phyloP scores from a whole-genome alignment of 352 stramenopile genomes.

The Pythium sukuiense region DNA sequence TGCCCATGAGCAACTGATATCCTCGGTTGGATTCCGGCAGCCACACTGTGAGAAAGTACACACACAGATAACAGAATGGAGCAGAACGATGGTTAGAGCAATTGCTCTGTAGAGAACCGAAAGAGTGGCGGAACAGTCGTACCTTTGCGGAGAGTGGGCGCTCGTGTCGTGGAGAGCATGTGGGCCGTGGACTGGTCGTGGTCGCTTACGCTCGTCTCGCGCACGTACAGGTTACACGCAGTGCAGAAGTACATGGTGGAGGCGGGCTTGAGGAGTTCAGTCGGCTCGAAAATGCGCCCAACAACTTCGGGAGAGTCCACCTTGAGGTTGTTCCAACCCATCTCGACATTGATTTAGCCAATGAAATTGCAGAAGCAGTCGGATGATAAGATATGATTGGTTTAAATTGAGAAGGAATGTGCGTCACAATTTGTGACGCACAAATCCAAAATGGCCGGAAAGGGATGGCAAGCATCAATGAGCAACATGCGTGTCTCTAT shows the following conservation, averaged over 20 bases:
- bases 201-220: constrained; percentile 45
- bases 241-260: constrained; percentile 59
- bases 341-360: constrained; percentile 2
- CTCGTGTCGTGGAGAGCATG: constrained; percentile 44
- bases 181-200: constrained; percentile 59
- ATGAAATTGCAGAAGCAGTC: background rate
- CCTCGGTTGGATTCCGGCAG: constrained; percentile 67
- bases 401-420: constrained; percentile 1
- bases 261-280: background rate
- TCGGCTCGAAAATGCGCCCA: background rate
- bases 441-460: background rate
- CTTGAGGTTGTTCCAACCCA: constrained; percentile 1
- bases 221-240: constrained; percentile 61
- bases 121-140: background rate
- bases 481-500: no score
- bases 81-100: background rate
- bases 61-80: background rate
- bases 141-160: constrained; percentile 54
- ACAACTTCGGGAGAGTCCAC: background rate
- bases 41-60: constrained; percentile 40
- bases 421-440: constrained; percentile 5
- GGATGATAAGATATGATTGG: constrained; percentile 14
- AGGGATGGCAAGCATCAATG: no score
- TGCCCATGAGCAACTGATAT: constrained; percentile 55
- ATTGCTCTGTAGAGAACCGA: background rate